Evolutionary conservation across 306 rosid species (phyloP).

Genomic region (Cucurbita maxima): DNA sequence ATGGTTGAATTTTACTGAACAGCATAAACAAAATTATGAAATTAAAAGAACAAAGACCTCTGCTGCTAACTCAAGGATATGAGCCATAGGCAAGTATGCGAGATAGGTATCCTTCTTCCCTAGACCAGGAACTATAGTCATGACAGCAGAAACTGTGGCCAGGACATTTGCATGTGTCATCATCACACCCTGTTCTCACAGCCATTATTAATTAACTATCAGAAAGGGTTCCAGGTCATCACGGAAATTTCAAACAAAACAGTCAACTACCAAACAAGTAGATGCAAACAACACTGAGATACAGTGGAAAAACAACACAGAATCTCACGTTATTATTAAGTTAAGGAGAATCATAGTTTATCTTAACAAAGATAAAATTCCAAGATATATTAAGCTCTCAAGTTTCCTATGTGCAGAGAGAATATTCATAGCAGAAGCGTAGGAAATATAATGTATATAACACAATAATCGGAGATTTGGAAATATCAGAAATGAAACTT

Average conservation of each 20-base stretch:
- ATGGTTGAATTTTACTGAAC: background rate
- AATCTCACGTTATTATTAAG: background rate
- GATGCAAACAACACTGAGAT: background rate
- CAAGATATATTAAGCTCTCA: background rate
- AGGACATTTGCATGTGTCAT: conserved; percentile 91
- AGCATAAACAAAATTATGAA: conserved; percentile 1
- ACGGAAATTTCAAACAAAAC: background rate
- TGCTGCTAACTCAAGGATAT: conserved; percentile 89
- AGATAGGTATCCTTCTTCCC: conserved; percentile 63
- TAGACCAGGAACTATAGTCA: conserved; percentile 74
- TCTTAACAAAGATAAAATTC: background rate
- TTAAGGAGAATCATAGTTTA: background rate
- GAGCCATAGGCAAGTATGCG: conserved; percentile 92
- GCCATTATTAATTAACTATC: background rate
- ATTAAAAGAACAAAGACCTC: conserved; percentile 43
- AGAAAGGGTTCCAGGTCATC: background rate
- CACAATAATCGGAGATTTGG: background rate
- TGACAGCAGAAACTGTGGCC: conserved; percentile 71
- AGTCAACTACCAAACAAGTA: background rate
- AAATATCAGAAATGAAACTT: background rate
- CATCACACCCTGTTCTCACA: conserved; percentile 74
- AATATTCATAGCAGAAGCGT: background rate
- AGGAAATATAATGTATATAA: background rate
- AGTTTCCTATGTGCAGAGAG: background rate
- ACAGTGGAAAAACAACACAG: background rate